phyloP scores from a whole-genome alignment of 2,329 filamentous ascomycete genomes.

The Claviceps fusiformis region DNA sequence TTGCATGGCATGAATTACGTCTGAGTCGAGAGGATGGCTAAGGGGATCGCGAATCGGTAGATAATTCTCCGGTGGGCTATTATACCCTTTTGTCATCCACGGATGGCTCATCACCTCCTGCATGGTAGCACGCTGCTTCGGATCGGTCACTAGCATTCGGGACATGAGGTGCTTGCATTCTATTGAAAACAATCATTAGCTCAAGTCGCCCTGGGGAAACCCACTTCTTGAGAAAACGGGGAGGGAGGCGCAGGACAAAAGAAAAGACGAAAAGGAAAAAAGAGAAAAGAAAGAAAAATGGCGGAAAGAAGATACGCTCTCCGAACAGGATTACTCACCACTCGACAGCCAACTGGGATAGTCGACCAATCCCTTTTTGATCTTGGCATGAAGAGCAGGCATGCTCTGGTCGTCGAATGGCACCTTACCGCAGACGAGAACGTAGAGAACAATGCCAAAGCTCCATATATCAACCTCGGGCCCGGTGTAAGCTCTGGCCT shows the following conservation, averaged over 20 bases:
- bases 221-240: background rate
- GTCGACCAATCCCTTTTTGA: slow-evolving; percentile 92
- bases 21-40: slow-evolving; percentile 67
- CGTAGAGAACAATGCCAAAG: slow-evolving; percentile 95
- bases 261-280: background rate
- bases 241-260: no score
- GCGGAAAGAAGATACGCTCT: no score
- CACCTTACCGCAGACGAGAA: slow-evolving; percentile 92
- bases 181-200: slow-evolving; percentile 21
- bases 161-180: slow-evolving; percentile 91
- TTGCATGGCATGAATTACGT: slow-evolving; percentile 85
- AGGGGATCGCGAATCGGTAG: slow-evolving; percentile 73
- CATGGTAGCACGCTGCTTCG: slow-evolving; percentile 71
- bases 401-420: slow-evolving; percentile 99
- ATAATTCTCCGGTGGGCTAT: slow-evolving; percentile 74
- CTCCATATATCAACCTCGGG: slow-evolving; percentile 98
- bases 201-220: background rate
- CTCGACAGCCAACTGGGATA: slow-evolving; percentile 87
- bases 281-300: background rate
- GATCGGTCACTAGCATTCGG: slow-evolving; percentile 91
- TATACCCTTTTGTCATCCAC: slow-evolving; percentile 92
- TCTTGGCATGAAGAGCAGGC: slow-evolving; percentile 95
- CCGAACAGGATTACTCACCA: slow-evolving; percentile 36
- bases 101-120: slow-evolving; percentile 88
- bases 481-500: slow-evolving; percentile 87